phyloP scores from a whole-genome alignment of 2,329 filamentous ascomycete genomes.

The Diaporthe ilicicola region DNA sequence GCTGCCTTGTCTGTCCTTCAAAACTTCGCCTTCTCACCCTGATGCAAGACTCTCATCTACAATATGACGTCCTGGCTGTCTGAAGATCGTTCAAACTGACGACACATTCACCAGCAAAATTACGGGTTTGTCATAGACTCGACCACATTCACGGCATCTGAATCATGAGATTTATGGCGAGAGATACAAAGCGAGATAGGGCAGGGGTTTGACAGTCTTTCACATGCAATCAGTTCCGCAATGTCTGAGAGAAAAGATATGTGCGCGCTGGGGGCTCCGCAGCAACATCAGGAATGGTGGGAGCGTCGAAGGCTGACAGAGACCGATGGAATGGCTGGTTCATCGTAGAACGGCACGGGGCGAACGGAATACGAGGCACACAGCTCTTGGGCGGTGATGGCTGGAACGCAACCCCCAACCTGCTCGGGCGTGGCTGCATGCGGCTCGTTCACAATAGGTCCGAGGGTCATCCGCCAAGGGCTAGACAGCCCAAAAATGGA shows the following conservation, averaged over 20 bases:
- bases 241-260: background rate
- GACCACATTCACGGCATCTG: slow-evolving; percentile 29
- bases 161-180: background rate
- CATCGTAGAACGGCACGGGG: background rate
- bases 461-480: background rate
- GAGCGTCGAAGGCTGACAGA: background rate
- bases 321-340: background rate
- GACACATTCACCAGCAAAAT: slow-evolving; percentile 28
- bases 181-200: background rate
- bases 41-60: background rate
- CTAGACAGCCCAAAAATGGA: background rate
- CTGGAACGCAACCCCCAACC: background rate
- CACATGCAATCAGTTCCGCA: background rate
- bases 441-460: slow-evolving; percentile 7
- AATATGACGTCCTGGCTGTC: background rate
- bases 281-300: background rate
- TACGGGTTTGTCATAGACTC: slow-evolving; percentile 38
- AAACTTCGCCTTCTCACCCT: background rate
- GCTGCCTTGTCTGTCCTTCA: background rate
- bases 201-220: background rate
- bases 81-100: slow-evolving; percentile 1
- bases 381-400: background rate
- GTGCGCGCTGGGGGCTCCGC: background rate
- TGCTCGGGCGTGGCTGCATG: slow-evolving; percentile 16
- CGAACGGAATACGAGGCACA: slow-evolving; percentile 11